Conservation (phyloP, 305 asterid species). For the Solanum hybrid region DNA sequence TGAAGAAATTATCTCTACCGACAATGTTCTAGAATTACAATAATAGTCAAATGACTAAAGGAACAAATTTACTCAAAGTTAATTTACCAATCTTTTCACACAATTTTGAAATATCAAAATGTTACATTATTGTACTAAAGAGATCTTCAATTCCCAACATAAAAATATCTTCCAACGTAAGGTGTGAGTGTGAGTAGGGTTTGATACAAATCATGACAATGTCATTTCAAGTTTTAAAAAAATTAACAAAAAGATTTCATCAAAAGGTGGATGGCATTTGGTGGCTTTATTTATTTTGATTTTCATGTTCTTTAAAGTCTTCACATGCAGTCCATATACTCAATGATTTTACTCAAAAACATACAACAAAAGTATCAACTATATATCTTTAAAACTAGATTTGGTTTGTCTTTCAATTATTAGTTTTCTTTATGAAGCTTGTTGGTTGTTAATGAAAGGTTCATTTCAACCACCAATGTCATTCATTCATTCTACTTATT, state of each 20-base stretch:
- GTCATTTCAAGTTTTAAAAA: background rate
- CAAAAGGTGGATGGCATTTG: background rate
- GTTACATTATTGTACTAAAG: background rate
- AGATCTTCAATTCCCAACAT: background rate
- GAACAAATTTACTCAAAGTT: background rate
- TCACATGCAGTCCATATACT: background rate
- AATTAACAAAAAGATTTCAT: background rate
- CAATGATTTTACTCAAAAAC: background rate
- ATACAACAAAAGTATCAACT: background rate
- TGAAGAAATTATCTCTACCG: background rate
- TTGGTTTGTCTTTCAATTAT: background rate
- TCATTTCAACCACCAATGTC: background rate
- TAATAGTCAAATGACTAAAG: background rate
- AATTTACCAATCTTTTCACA: background rate
- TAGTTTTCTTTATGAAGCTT: constrained; percentile 1
- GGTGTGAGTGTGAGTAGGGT: background rate
- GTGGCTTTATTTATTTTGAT: background rate
- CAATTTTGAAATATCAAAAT: background rate
- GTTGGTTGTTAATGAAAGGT: constrained; percentile 7
- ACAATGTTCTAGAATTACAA: background rate
- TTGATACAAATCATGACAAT: background rate
- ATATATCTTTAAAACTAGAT: background rate
- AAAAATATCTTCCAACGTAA: background rate
- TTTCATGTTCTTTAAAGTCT: background rate
- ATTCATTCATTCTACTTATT: background rate